Percentiles rank a stretch among this genome's conserved stretches.
phyloP scores from a whole-genome alignment of 305 asterid genomes.

The Plantago coronopus region DNA sequence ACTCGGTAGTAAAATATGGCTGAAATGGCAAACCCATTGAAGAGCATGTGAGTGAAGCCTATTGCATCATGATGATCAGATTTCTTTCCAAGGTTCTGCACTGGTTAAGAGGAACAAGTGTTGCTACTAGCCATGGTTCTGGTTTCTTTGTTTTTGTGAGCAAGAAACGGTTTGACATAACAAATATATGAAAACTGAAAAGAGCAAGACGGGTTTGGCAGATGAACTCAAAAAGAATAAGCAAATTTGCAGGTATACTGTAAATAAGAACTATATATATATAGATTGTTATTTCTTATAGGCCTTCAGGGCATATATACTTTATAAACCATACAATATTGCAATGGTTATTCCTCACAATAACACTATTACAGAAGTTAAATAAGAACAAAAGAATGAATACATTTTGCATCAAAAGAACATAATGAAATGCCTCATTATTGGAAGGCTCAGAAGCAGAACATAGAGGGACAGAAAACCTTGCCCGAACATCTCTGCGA shows the following conservation, averaged over 20 bases:
- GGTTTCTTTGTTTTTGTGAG: not conserved
- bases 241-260: not conserved
- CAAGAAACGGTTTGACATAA: not conserved
- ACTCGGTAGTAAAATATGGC: conserved; percentile 29
- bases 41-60: conserved; percentile 29
- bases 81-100: conserved; percentile 18
- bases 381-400: not conserved
- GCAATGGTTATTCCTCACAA: not conserved
- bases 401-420: not conserved
- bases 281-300: not conserved
- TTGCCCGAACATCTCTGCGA: conserved; percentile 64
- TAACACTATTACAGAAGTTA: not conserved
- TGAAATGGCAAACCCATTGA: conserved; percentile 22
- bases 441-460: conserved; percentile 61
- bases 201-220: too few species aligned
- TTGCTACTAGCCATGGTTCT: not conserved
- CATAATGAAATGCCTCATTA: conserved; percentile 25
- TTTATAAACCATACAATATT: not conserved
- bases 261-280: not conserved
- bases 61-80: conserved; percentile 30
- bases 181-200: not conserved
- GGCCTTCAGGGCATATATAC: too few species aligned
- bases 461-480: conserved; percentile 46
- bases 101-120: conserved; percentile 14
- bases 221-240: too few species aligned